A percentile compares a stretch with the other conserved stretches of the same genome.
These are phyloP conservation scores for Sugiyamaella grinbergsii DNA, from an alignment of 1,139 yeast species.

Conservation along the genomic window DNA sequence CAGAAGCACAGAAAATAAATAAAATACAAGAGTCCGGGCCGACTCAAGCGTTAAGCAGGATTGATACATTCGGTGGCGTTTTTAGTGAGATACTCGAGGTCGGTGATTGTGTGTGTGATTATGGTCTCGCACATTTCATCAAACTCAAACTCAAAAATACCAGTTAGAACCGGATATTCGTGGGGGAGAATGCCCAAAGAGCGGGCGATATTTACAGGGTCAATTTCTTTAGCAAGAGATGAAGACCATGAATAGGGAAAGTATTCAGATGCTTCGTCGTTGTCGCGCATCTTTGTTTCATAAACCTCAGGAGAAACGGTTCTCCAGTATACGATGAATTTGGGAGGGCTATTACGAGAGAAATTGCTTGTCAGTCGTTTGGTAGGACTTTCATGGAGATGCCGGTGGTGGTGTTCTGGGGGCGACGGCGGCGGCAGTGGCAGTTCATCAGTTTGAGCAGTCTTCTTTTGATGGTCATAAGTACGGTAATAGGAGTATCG, in stretches of 20 bases:
- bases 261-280: conserved; percentile 3
- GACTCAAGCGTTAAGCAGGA: conserved; percentile 9
- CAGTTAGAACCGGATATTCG: conserved; percentile 52
- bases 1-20: too few relatives aligned
- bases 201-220: conserved; percentile 29
- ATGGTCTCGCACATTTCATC: conserved; percentile 59
- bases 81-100: conserved; percentile 62
- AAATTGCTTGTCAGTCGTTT: not conserved
- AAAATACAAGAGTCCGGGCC: too few relatives aligned
- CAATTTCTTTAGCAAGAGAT: conserved; percentile 24
- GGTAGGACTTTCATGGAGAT: conserved; percentile 4
- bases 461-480: conserved; percentile 7
- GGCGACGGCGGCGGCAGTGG: not conserved
- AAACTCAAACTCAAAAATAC: conserved; percentile 76
- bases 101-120: conserved; percentile 73
- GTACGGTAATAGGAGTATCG: conserved; percentile 20
- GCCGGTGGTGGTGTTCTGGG: conserved; percentile 6
- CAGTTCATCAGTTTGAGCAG: conserved; percentile 9
- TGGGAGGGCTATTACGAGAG: conserved; percentile 22
- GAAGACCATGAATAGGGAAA: conserved; percentile 29
- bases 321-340: conserved; percentile 33
- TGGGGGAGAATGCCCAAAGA: conserved; percentile 33
- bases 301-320: conserved; percentile 27
- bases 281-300: not conserved
- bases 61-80: conserved; percentile 20